A percentile compares a stretch with the other conserved stretches of the same genome.
These are phyloP conservation scores for Pinus albicaulis DNA, from an alignment of 75 land plant genomes.

Conservation along the genomic window DNA sequence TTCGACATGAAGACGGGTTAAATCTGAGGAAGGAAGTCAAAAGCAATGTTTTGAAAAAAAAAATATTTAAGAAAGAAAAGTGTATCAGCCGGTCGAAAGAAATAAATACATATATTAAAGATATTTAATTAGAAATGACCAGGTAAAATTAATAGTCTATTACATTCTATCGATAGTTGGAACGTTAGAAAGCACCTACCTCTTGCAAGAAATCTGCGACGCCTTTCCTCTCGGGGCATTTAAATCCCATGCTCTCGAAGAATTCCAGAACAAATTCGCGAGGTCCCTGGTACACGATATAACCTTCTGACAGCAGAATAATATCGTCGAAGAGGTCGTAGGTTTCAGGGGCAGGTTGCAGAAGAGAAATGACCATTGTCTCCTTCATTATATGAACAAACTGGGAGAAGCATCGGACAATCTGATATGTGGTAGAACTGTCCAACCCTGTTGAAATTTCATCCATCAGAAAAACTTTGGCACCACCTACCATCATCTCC, in stretches of 20 bases:
- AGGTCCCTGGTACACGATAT: constrained; percentile 82
- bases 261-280: constrained; percentile 63
- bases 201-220: constrained; percentile 84
- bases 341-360: constrained; percentile 89
- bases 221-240: constrained; percentile 72
- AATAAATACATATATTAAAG: no score
- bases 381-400: constrained; percentile 40
- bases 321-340: constrained; percentile 79
- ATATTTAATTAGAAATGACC: no score
- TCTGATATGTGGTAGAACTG: constrained; percentile 79
- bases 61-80: no score
- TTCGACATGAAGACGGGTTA: no score
- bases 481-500: constrained; percentile 83
- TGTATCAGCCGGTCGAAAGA: no score
- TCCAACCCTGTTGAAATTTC: constrained; percentile 87
- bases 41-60: no score
- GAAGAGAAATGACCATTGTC: constrained; percentile 62
- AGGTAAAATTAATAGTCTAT: no score
- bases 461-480: constrained; percentile 81
- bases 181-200: constrained; percentile 12
- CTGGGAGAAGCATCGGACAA: constrained; percentile 55
- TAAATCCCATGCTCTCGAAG: constrained; percentile 64
- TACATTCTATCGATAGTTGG: no score
- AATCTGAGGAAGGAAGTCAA: no score
- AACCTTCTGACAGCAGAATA: constrained; percentile 66